Base-by-base conservation (phyloP, 2,329 filamentous ascomycete species). In the Sporothrix phasma region DNA sequence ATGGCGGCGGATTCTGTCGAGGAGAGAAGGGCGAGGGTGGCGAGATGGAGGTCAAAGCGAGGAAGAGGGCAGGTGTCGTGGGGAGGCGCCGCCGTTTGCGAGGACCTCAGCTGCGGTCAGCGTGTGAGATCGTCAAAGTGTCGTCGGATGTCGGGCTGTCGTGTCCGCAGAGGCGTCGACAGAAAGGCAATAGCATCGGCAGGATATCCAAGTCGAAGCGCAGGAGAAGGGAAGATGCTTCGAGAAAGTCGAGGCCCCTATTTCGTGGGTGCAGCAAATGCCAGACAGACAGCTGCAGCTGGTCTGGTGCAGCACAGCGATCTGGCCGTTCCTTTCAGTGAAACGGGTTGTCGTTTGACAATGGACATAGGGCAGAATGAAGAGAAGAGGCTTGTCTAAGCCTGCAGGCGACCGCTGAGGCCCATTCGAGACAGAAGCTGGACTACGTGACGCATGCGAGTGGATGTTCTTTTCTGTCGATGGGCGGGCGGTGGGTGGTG, bases 351-450 rank as follows among this genome's bases (percentile, higher is more conserved):
- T n/a, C n/a, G n/a, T n/a, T n/a, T n/a, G 11, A 8, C 5, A 47
- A 37, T 11, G 34, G 34, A 8, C 34, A 37, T 3, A 10, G 43
- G 58, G 24, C 1, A n/a, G 56, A 46, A 13, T 13, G 26, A 26
- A 46, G 19, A 24, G 17, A n/a, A 15, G 26, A 45, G 63, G 45
- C 53, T 59, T 60, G 46, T 54, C 39, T 54, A 64, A 64, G 63
- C 63, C 63, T 46, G 63, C 46, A 60, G 46, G 26, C 54, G 43
- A 43, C 54, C 37, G 24, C 54, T 26, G 56, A 45, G 19, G 63
- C 63, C 63, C 63, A 64, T 64, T 46, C 56, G 63, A 61, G 56
- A 60, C 45, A 31, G 34, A 47, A 51, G 51, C 41, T 26, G 53
- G 51, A 26, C 61, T 47, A 49, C n/a, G 54, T 5, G 61, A 58